Evolutionary conservation across 2,329 filamentous ascomycete genomes (phyloP), one percentile per base, ranked within the genome.

Genomic region (Aurifilum marmelostoma): DNA sequence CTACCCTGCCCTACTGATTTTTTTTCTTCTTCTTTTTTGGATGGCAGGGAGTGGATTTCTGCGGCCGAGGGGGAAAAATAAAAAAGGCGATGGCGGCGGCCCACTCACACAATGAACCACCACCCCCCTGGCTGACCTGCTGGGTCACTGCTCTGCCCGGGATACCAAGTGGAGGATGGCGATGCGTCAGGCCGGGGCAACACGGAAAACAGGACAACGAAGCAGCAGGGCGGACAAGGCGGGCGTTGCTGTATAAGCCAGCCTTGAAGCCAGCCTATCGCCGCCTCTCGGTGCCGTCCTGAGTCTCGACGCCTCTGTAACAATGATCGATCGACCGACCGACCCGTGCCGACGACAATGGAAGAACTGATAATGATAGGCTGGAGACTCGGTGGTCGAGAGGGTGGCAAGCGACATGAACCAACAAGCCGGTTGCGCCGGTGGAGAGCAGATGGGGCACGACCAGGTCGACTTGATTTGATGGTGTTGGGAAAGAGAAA

Each of bases 11-110:
- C 32, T 59, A 29, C 18, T 37, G 56, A n/a, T n/a, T n/a, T n/a
- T n/a, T n/a, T n/a, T n/a, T 34, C 8, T 34, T 34, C 8, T 34
- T 62, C 63, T 60, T 67, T 65, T 65, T 64, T 63, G 69, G 65
- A 64, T 70, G 69, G 67, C 69, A 69, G 66, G 63, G 63, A 70
- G 69, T 67, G 69, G 69, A 39, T 66, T n/a, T 64, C 62, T 61
- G 63, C 58, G 63, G 63, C 63, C 59, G 60, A 37, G 29, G 54
- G 56, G 60, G 7, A 9, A n/a, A 18, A 65, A 58, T 47, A 69
- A 67, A 69, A 69, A 63, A 67, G 50, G 69, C 63, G 63, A 68
- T 61, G 67, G 69, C 65, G 63, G 63, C 62, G 69, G 64, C 66
- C 69, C 69, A 71, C 69, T 69, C 66, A 67, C 65, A 66, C 63